Base-by-base conservation (phyloP, 176 grass and related monocot genomes). In the Aegilops longissima region DNA sequence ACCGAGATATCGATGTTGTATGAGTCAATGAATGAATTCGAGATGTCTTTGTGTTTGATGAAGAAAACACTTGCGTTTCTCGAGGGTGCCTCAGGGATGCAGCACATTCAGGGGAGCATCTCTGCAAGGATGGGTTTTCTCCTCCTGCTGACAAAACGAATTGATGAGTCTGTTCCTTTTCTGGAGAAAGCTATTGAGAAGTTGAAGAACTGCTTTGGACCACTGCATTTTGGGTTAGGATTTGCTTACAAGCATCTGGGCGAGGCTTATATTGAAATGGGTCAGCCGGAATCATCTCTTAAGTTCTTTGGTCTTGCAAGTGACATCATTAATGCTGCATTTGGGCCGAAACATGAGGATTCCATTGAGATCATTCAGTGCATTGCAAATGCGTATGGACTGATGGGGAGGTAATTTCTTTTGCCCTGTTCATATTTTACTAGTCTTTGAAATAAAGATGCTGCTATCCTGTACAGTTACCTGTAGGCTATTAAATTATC, bases 211-310 rank as follows among this genome's bases (percentile, higher is more conserved):
- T 93, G 92, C 61, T 87, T 96, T 85, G 88, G 88, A 30, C 84
- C 88, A 2, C 70, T 40, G 27, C 90, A 94, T 87, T 93, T 90
- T 70, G 90, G 94, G 25, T 81, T 98, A 79, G 97, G 97, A 36
- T 96, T 96, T 87, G 82, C 87, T 47, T 94, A 90, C 81, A 98
- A 88, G 94, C 34, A 94, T 91, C 80, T 94, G 82, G 88, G 92
- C 1, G 58, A 82, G 56, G 92, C 89, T 27, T 91, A 96, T 85
- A 63, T 91, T 80, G 92, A 85, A 25, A 83, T 79, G 29, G 56
- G 56, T 45, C 84, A 88, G 61, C 79, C 65, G 5, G 59, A 91
- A 29, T 86, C 84, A 36, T 92, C 87, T 82, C 80, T 93, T 12
- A 86, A 91, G 81, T 86, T 90, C 78, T 61, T 87, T 39, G 24